Evolutionary conservation across 2,329 filamentous ascomycete genomes (phyloP).

Genomic region (Hymenoscyphus repandus): DNA sequence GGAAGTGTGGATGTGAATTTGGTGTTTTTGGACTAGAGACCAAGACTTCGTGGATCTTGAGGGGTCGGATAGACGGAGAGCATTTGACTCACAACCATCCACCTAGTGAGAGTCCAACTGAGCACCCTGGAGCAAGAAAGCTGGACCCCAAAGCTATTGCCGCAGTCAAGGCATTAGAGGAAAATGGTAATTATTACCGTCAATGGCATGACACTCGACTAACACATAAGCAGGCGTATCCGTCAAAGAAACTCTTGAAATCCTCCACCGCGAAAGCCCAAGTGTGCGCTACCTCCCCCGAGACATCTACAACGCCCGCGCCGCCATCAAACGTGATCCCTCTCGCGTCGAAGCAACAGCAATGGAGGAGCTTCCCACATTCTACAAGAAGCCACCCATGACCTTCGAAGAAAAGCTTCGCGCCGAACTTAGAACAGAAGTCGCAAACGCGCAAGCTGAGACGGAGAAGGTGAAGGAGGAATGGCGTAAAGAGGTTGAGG

Average conservation of each 20-base stretch:
- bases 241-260: conserved; percentile 61
- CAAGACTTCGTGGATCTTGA: conserved; percentile 60
- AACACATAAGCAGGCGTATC: conserved; percentile 50
- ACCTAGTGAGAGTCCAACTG: conserved; percentile 60
- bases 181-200: conserved; percentile 47
- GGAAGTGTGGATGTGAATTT: conserved; percentile 64
- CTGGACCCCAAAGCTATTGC: conserved; percentile 64
- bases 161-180: conserved; percentile 60
- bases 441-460: conserved; percentile 54
- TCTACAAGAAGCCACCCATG: conserved; percentile 61
- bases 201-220: conserved; percentile 20
- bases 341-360: conserved; percentile 56
- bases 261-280: conserved; percentile 58
- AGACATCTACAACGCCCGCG: conserved; percentile 63
- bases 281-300: conserved; percentile 57
- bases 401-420: conserved; percentile 60
- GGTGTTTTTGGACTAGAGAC: conserved; percentile 67
- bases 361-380: conserved; percentile 53
- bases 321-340: conserved; percentile 61
- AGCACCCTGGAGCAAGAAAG: conserved; percentile 61
- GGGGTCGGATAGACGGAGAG: conserved; percentile 54
- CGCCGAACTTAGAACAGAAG: conserved; percentile 54
- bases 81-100: conserved; percentile 61
- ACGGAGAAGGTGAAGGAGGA: conserved; percentile 51
- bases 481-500: conserved; percentile 52